phyloP scores from a whole-genome alignment of 2,329 filamentous ascomycete genomes.

The Dactylonectria estremocensis region DNA sequence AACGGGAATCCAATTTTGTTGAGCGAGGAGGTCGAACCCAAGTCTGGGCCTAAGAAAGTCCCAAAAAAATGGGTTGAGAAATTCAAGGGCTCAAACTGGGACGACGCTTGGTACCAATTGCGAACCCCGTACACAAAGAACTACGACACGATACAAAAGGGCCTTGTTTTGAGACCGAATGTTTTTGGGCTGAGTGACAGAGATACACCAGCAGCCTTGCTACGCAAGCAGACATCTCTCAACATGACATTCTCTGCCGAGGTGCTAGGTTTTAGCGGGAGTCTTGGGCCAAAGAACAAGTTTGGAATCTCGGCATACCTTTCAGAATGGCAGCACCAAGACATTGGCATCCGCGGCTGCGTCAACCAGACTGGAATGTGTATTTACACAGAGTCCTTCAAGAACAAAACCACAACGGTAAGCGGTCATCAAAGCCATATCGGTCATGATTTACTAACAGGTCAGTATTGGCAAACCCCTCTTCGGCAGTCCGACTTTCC shows the following conservation, averaged over 20 bases:
- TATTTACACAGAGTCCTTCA: slow-evolving; percentile 14
- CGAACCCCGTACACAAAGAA: slow-evolving; percentile 25
- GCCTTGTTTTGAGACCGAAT: slow-evolving; percentile 52
- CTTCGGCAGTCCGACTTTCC: not conserved
- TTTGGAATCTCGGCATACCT: slow-evolving; percentile 48
- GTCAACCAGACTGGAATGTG: slow-evolving; percentile 40
- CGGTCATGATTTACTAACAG: not conserved
- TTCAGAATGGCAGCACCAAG: slow-evolving; percentile 47
- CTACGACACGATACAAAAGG: slow-evolving; percentile 6
- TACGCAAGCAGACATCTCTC: slow-evolving; percentile 50
- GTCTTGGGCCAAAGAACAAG: slow-evolving; percentile 40
- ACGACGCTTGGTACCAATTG: slow-evolving; percentile 21
- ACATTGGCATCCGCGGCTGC: slow-evolving; percentile 48
- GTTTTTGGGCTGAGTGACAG: slow-evolving; percentile 48
- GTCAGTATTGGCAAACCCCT: not conserved
- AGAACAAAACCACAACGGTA: not conserved
- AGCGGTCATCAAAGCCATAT: too few species aligned
- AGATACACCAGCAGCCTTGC: slow-evolving; percentile 48
- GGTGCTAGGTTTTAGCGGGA: slow-evolving; percentile 30
- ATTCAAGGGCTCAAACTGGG: slow-evolving; percentile 6
- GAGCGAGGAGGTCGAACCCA: slow-evolving; percentile 13
- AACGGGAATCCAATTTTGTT: slow-evolving; percentile 7
- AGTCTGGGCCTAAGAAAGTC: not conserved
- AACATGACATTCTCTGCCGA: slow-evolving; percentile 51
- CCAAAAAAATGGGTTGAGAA: slow-evolving; percentile 5